Evolutionary conservation across 495 filamentous ascomycete genomes (phyloP).

Genomic region (Coniosporium apollinis): DNA sequence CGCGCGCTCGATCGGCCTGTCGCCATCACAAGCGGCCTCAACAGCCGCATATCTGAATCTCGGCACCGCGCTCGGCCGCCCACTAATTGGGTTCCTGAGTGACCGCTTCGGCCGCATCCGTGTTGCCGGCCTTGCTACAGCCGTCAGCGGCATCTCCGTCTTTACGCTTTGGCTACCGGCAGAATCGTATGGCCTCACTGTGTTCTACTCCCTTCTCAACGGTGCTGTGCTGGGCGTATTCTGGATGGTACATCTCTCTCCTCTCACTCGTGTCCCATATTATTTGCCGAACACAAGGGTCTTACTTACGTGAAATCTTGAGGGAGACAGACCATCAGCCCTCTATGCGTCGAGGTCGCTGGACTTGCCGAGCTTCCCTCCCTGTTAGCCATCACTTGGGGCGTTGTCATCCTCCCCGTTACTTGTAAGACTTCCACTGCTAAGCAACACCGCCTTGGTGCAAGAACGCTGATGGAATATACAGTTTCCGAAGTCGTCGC

Average conservation of each 20-base stretch:
- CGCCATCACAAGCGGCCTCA: conserved; percentile 46
- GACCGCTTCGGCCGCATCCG: conserved; percentile 56
- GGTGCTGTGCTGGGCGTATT: conserved; percentile 56
- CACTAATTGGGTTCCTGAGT: conserved; percentile 47
- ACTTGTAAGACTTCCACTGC: conserved; percentile 4
- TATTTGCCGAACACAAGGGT: no score
- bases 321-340: conserved; percentile 14
- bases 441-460: not conserved
- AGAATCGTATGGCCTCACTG: conserved; percentile 43
- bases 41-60: conserved; percentile 58
- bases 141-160: conserved; percentile 39
- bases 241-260: conserved; percentile 27
- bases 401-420: conserved; percentile 7
- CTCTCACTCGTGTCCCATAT: not conserved
- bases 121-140: conserved; percentile 41
- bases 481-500: conserved; percentile 12
- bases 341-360: conserved; percentile 11
- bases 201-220: conserved; percentile 53
- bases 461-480: not conserved
- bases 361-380: conserved; percentile 9
- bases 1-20: conserved; percentile 44
- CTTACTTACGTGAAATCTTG: no score
- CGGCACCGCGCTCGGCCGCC: conserved; percentile 45
- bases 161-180: conserved; percentile 57
- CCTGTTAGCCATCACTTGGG: conserved; percentile 9